Percentiles rank a stretch among this genome's conserved stretches.
Evolutionary conservation across 805 yeast species (phyloP).

Genomic region (Teunomyces panamensis): DNA sequence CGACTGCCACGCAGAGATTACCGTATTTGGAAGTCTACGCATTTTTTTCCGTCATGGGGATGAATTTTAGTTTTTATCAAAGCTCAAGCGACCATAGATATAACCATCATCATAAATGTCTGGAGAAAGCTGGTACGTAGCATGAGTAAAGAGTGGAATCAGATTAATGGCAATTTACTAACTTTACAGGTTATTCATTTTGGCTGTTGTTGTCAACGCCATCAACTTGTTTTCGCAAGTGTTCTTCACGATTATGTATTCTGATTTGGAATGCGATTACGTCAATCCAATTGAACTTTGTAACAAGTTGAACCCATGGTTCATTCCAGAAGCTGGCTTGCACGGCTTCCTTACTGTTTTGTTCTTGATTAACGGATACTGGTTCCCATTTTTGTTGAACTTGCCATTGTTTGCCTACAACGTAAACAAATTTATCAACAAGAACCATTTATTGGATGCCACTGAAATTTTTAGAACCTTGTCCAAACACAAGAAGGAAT

Average conservation of each 20-base stretch:
- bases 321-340: constrained; percentile 84
- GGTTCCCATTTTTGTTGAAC: constrained; percentile 84
- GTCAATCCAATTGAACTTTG: constrained; percentile 97
- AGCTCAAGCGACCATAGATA: background rate
- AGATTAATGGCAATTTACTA: background rate
- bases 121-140: constrained; percentile 28
- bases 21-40: constrained; percentile 3
- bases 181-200: constrained; percentile 53
- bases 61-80: background rate
- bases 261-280: constrained; percentile 93
- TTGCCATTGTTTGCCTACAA: constrained; percentile 84
- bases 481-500: constrained; percentile 88
- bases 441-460: constrained; percentile 88
- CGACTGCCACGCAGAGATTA: background rate
- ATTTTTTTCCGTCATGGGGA: constrained; percentile 1
- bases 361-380: constrained; percentile 83
- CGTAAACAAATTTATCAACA: constrained; percentile 71
- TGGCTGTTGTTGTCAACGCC: constrained; percentile 82
- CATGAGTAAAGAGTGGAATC: constrained; percentile 1
- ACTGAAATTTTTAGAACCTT: constrained; percentile 96
- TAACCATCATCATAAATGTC: constrained; percentile 15
- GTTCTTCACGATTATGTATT: constrained; percentile 91
- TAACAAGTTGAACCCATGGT: constrained; percentile 83
- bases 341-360: constrained; percentile 70
- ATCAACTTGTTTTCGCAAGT: constrained; percentile 88